Evolutionary conservation across 31 red algal genomes (phyloP).

Genomic region (Odonthalia washingtoniensis): DNA sequence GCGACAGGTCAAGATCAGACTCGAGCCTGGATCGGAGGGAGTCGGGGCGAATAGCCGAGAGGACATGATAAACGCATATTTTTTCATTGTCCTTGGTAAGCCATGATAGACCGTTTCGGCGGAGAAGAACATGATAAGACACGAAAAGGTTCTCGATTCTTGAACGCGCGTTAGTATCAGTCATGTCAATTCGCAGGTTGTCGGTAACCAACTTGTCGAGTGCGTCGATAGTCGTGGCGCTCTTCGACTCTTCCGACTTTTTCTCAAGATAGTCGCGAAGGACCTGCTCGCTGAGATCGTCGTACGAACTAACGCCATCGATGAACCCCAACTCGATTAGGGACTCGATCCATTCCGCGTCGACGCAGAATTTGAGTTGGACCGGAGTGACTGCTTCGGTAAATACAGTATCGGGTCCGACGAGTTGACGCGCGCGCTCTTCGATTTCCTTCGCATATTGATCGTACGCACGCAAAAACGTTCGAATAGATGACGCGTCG

Average conservation of each 20-base stretch:
- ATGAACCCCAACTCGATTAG: background rate
- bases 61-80: slow-evolving; percentile 4
- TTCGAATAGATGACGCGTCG: slow-evolving; percentile 5
- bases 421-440: background rate
- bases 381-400: background rate
- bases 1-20: background rate
- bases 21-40: background rate
- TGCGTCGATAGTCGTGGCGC: background rate
- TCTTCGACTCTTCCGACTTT: background rate
- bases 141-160: background rate
- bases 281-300: background rate
- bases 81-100: background rate
- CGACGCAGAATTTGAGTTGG: background rate
- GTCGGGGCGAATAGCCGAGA: background rate
- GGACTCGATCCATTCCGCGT: background rate
- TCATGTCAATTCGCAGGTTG: slow-evolving; percentile 1
- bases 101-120: background rate
- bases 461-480: slow-evolving; percentile 1
- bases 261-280: background rate
- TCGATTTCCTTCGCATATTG: background rate
- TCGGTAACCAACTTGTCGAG: background rate
- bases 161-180: background rate
- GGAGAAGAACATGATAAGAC: background rate
- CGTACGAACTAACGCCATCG: background rate
- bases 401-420: background rate